These are phyloP conservation scores for Daldinia vernicosa DNA, from an alignment of 495 filamentous ascomycete species.

Conservation along the genomic window DNA sequence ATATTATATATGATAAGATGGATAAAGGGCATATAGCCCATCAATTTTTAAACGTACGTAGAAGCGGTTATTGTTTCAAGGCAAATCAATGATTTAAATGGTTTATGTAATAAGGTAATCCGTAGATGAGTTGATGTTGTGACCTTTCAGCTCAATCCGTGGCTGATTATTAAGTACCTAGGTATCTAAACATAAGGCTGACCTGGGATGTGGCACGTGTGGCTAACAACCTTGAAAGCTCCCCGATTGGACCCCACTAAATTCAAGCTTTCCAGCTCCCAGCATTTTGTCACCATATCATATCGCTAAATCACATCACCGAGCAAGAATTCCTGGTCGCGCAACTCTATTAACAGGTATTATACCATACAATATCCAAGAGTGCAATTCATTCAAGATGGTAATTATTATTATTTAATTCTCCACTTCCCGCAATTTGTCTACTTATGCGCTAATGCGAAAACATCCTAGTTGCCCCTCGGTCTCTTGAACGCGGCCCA, in stretches of 20 bases:
- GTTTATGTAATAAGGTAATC: no score
- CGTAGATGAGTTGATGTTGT: neutral
- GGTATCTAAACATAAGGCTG: neutral
- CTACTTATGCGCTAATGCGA: conserved; percentile 25
- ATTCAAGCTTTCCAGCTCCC: conserved; percentile 26
- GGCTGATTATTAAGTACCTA: neutral
- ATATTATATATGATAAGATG: no score
- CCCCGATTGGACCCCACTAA: conserved; percentile 14
- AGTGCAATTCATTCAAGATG: conserved; percentile 25
- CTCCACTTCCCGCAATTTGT: neutral
- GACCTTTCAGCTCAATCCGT: neutral
- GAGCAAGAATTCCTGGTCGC: neutral
- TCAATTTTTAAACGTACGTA: neutral
- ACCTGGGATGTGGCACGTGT: conserved; percentile 2
- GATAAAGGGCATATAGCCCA: no score
- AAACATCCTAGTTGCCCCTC: conserved; percentile 74
- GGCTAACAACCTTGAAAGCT: neutral
- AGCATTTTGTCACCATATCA: conserved; percentile 16
- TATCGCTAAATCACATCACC: conserved; percentile 1
- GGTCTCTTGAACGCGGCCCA: conserved; percentile 94
- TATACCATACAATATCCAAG: neutral
- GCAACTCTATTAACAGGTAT: neutral
- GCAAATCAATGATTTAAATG: no score
- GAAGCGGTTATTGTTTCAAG: no score
- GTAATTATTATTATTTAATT: conserved; percentile 15